These are phyloP conservation scores for Fusarium torreyae DNA, from an alignment of 2,329 filamentous ascomycete species.

Conservation along the genomic window DNA sequence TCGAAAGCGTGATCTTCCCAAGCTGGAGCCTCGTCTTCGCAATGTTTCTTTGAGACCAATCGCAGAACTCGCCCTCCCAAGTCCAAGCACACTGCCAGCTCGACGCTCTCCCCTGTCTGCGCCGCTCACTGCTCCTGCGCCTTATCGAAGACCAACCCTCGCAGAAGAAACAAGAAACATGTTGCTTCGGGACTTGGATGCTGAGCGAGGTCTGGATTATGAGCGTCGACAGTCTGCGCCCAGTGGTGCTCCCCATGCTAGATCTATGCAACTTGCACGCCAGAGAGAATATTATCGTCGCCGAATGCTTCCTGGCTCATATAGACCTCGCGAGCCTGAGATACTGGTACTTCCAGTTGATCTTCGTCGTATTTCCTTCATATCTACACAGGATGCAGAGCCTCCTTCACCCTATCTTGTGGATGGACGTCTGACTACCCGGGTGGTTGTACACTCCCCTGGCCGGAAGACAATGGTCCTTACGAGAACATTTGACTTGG, in stretches of 20 bases:
- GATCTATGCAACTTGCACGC: conserved; percentile 45
- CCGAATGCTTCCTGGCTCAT: conserved; percentile 32
- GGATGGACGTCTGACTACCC: conserved; percentile 45
- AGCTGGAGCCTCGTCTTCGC: conserved; percentile 20
- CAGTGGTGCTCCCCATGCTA: conserved; percentile 23
- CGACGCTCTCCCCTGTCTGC: conserved; percentile 43
- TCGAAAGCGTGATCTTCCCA: conserved; percentile 19
- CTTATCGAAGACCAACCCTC: conserved; percentile 31
- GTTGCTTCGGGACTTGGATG: conserved; percentile 27
- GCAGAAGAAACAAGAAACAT: conserved; percentile 42
- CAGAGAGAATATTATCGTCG: conserved; percentile 46
- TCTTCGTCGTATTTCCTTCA: conserved; percentile 40
- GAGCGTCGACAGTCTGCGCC: conserved; percentile 46
- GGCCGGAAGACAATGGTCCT: conserved; percentile 64
- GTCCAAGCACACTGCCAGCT: conserved; percentile 22
- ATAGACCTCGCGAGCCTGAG: conserved; percentile 39
- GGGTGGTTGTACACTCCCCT: conserved; percentile 51
- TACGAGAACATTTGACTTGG: conserved; percentile 65
- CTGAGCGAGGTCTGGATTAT: conserved; percentile 7
- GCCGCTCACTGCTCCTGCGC: conserved; percentile 28
- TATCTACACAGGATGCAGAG: conserved; percentile 25
- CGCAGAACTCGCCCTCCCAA: conserved; percentile 26
- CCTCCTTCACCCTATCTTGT: conserved; percentile 33
- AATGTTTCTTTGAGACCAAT: conserved; percentile 38
- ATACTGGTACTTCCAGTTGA: conserved; percentile 49